phyloP scores from a whole-genome alignment of 2,329 filamentous ascomycete genomes.

The Aspergillus ochraceoroseus region DNA sequence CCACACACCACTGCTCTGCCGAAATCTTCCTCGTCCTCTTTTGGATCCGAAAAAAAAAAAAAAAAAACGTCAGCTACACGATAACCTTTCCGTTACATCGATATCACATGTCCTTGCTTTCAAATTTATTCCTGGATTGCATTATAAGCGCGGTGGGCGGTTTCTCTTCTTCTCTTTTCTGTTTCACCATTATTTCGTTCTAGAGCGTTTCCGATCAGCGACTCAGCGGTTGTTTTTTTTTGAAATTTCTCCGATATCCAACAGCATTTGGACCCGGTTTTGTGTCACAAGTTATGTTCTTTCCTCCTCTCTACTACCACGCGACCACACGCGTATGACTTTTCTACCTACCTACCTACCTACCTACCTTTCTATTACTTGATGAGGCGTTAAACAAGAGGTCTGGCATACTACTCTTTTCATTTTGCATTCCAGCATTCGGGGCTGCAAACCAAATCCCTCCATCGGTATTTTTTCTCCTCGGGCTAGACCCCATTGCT shows the following conservation, averaged over 20 bases:
- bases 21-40: neutral
- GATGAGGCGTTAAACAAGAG: conserved; percentile 10
- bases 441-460: no score
- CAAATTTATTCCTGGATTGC: conserved; percentile 11
- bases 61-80: neutral
- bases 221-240: conserved; percentile 13
- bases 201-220: conserved; percentile 13
- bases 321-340: conserved; percentile 9
- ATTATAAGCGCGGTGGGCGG: conserved; percentile 18
- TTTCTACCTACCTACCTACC: no score
- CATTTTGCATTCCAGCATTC: conserved; percentile 4
- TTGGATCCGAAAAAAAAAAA: no score
- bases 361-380: conserved; percentile 8
- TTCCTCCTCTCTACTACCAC: conserved; percentile 4
- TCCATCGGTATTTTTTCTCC: no score
- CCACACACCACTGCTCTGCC: neutral
- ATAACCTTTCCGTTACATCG: conserved; percentile 3
- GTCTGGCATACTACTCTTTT: neutral
- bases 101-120: conserved; percentile 6
- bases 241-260: conserved; percentile 8
- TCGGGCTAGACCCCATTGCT: no score
- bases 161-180: conserved; percentile 7
- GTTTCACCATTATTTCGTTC: conserved; percentile 5
- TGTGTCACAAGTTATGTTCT: conserved; percentile 2
- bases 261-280: conserved; percentile 9